Evolutionary conservation across 2,329 filamentous ascomycete species (phyloP), one percentile per base, ranked within the genome.

Genomic region (Penicillium corylophilum): DNA sequence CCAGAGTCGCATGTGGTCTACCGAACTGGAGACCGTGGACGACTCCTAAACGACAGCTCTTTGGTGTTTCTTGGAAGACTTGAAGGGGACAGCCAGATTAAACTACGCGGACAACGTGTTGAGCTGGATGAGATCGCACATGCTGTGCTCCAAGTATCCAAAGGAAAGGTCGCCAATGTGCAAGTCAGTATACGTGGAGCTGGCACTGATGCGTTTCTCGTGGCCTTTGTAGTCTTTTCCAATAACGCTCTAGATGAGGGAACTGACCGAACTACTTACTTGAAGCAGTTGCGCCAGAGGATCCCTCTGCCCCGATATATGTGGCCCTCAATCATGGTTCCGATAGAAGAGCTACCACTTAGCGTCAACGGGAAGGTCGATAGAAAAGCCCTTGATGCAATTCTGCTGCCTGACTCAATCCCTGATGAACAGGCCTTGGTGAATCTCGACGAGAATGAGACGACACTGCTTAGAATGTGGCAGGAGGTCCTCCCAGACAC

Each of bases 91-190:
- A 55, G 55, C 2, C 51, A 64, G 43, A 41, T 69, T 28, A 68
- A 67, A 49, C 38, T 69, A 2, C 52, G 54, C 18, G 67, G 65
- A 7, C 52, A 71, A 18, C 62, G 67, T 0, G 70, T 81, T 18
- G 78, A 82, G 12, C 63, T 82, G 1, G 53, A 61, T 1, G 80
- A 82, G 2, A 65, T 81, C 20, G 71, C 71, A 33, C 51, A 46
- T 13, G 55, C 48, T 13, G 64, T 75, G 29, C 10, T 72, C 1
- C 12, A 53, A 2, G 52, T 53, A 15, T 53, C 66, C 2, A 39
- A 57, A 1, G 61, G 65, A 6, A 35, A 58, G 8, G 44, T 75
- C 8, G 38, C 50, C 5, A 58, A 71, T 4, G 65, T 64, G 10
- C 60, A 68, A 1, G 63, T 68, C 4, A 48, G 61, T 31, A 13